Evolutionary conservation across 495 filamentous ascomycete genomes (phyloP), one percentile per base, ranked within the genome.

Genomic region (Chaetomium fimeti): DNA sequence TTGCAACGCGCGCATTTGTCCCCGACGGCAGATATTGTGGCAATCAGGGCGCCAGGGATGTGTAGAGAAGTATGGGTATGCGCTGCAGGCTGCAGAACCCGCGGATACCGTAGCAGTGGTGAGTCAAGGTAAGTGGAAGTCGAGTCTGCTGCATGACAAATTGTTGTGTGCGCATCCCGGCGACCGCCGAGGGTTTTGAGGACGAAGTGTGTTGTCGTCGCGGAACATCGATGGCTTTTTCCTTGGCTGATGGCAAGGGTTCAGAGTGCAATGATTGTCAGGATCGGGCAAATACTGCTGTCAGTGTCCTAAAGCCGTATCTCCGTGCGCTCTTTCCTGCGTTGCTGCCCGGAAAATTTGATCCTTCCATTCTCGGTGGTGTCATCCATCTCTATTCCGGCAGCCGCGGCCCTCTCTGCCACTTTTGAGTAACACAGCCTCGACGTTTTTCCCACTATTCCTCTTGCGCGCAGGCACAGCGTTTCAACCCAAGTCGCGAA

Each of bases 391-490:
- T 43, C 13, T 43, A 43, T 43, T 43, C 40, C 40, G 40, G 40
- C 40, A 43, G 40, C 40, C 40, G 40, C 15, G 51, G 15, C 28
- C 51, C 51, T 27, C 18, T 27, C 16, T 32, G 2, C 51, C 51
- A 12, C 32, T 27, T 53, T 9, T 53, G 51, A 27, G 63, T 28
- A 29, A 48, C 64, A 66, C 64, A 66, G 64, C 64, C 64, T 62
- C 64, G 53, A 43, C 20, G 2, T 28, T 12, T 29, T 51, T 25
- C n/a, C 48, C 59, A 24, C 32, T 53, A 29, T 42, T 36, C 56
- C 22, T 29, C 43, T 45, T 28, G 28, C 49, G 56, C 51, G 49
- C 62, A n/a, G 66, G 66, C 66, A 61, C 66, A 68, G 66, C 52
- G 66, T 68, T 68, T 68, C 66, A 64, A 49, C 52, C 58, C 12